These are phyloP conservation scores for Saccharomycopsis sp. DNA, from an alignment of 805 yeast genomes.

Conservation along the genomic window DNA sequence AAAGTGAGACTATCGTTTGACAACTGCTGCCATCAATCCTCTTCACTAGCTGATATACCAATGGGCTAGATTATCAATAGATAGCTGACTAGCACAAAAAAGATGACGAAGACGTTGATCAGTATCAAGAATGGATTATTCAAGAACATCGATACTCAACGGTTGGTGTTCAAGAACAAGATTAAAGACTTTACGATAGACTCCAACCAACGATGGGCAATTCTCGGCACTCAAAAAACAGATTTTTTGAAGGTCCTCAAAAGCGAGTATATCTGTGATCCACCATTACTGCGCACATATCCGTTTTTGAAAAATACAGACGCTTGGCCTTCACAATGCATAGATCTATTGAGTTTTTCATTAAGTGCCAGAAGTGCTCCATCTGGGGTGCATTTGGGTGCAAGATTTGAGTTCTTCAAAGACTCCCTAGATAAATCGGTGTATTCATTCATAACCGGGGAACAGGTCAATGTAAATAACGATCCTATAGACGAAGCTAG, in stretches of 20 bases:
- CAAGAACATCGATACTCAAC: background rate
- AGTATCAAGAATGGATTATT: background rate
- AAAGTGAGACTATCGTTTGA: too few relatives aligned
- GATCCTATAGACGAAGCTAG: conserved; percentile 29
- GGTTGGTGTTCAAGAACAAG: conserved; percentile 33
- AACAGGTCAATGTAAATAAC: conserved; percentile 12
- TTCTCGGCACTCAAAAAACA: conserved; percentile 48
- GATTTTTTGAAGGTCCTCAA: conserved; percentile 50
- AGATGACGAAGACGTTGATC: background rate
- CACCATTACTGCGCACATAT: conserved; percentile 46
- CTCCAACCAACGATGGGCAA: conserved; percentile 43
- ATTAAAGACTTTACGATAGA: conserved; percentile 33
- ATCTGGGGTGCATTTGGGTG: conserved; percentile 61
- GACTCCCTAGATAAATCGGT: conserved; percentile 72
- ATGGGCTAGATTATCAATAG: too few relatives aligned
- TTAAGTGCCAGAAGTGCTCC: conserved; percentile 33
- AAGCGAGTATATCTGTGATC: conserved; percentile 45
- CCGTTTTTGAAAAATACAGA: conserved; percentile 34
- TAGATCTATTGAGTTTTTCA: conserved; percentile 33
- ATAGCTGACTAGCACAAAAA: background rate
- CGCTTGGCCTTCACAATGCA: conserved; percentile 27
- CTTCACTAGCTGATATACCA: too few relatives aligned
- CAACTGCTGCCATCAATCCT: too few relatives aligned
- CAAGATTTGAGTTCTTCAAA: conserved; percentile 81
- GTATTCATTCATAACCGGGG: conserved; percentile 9